Percentiles rank a stretch among this genome's conserved stretches.
Conservation (phyloP, 352 stramenopile species). For the Globisporangium apiculatum region DNA sequence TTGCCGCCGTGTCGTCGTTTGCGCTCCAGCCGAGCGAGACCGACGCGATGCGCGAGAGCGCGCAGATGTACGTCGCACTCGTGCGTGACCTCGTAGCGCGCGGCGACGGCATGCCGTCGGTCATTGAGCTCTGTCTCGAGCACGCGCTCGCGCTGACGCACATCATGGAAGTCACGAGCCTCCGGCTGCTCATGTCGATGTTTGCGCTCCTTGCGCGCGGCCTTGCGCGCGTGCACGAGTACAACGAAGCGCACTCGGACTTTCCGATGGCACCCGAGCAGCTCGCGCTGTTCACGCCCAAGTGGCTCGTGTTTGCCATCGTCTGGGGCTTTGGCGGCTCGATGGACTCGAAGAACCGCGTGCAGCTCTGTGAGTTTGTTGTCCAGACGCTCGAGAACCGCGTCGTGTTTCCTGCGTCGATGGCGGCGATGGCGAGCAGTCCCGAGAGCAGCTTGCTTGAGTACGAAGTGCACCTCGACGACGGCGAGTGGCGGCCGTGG, state of each 20-base stretch:
- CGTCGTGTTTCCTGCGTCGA: slow-evolving; percentile 80
- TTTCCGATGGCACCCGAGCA: slow-evolving; percentile 97
- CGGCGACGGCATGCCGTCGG: slow-evolving; percentile 43
- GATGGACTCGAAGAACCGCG: slow-evolving; percentile 90
- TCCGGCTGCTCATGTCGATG: slow-evolving; percentile 95
- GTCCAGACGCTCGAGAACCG: slow-evolving; percentile 86
- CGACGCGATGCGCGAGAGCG: slow-evolving; percentile 58
- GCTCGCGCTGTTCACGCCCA: slow-evolving; percentile 93
- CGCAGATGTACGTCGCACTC: slow-evolving; percentile 52
- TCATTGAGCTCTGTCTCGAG: slow-evolving; percentile 92
- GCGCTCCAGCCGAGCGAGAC: slow-evolving; percentile 58
- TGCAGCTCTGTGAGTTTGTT: slow-evolving; percentile 88
- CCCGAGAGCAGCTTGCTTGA: slow-evolving; percentile 88
- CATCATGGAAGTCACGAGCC: slow-evolving; percentile 95
- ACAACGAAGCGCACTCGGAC: slow-evolving; percentile 98
- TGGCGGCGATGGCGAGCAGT: slow-evolving; percentile 23
- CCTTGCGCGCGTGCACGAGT: slow-evolving; percentile 93
- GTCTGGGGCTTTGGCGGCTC: slow-evolving; percentile 99
- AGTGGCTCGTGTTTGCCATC: slow-evolving; percentile 97
- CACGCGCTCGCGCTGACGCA: slow-evolving; percentile 89
- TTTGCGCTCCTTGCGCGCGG: slow-evolving; percentile 94
- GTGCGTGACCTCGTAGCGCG: slow-evolving; percentile 53
- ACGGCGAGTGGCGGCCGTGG: slow-evolving; percentile 97
- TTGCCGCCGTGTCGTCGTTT: slow-evolving; percentile 57
- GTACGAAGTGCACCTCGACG: slow-evolving; percentile 95